phyloP scores from a whole-genome alignment of 257 asterid genomes.

The Solanum acaule region DNA sequence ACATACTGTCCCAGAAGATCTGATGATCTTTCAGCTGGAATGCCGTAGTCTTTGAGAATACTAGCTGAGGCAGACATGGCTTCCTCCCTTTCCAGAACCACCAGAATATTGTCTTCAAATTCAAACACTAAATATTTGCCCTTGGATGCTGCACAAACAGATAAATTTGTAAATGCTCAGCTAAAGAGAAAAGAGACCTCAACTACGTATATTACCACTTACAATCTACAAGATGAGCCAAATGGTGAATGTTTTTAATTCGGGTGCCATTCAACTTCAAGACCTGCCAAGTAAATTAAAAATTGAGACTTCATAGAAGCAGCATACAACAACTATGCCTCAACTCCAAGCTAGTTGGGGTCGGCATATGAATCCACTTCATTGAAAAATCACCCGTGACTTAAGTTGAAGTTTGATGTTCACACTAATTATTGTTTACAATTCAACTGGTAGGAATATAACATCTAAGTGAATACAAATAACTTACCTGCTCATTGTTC shows the following conservation, averaged over 20 bases:
- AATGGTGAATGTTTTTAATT: conserved; percentile 84
- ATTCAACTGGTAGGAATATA: neutral
- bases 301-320: neutral
- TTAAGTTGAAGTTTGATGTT: neutral
- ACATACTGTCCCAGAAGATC: conserved; percentile 64
- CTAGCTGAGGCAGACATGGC: conserved; percentile 57
- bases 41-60: conserved; percentile 78
- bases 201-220: conserved; percentile 18
- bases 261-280: conserved; percentile 70
- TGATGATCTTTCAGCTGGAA: conserved; percentile 74
- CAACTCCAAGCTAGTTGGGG: neutral
- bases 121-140: conserved; percentile 70
- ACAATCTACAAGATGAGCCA: conserved; percentile 88
- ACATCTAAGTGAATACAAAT: neutral
- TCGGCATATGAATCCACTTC: neutral
- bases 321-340: neutral
- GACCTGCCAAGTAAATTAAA: conserved; percentile 41
- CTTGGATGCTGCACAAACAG: conserved; percentile 31
- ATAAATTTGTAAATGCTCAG: neutral
- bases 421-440: neutral
- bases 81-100: conserved; percentile 70
- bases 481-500: conserved; percentile 86
- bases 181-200: neutral
- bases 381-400: neutral
- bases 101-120: conserved; percentile 74